phyloP scores from a whole-genome alignment of 2,329 filamentous ascomycete species.

The Colletotrichum sp. region DNA sequence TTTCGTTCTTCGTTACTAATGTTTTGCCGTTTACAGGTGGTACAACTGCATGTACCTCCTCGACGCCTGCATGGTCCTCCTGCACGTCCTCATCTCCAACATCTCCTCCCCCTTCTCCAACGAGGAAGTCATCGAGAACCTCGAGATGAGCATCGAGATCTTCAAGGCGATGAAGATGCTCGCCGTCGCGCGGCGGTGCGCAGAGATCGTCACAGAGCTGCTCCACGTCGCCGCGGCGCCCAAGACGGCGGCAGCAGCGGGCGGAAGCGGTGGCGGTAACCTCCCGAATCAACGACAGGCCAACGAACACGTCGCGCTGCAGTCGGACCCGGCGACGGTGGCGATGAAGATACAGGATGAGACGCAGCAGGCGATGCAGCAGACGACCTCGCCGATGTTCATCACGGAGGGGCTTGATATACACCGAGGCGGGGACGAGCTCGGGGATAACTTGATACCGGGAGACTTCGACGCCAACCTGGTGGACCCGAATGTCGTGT shows the following conservation, averaged over 20 bases:
- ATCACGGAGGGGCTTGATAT: not conserved
- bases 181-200: conserved; percentile 12
- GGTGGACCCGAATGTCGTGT: conserved; percentile 18
- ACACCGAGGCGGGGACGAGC: not conserved
- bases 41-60: conserved; percentile 21
- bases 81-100: conserved; percentile 18
- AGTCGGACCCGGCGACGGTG: not conserved
- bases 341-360: not conserved
- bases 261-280: not conserved
- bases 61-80: conserved; percentile 17
- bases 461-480: conserved; percentile 13
- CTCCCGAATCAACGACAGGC: not conserved
- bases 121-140: conserved; percentile 13
- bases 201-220: conserved; percentile 14
- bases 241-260: not conserved
- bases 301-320: not conserved
- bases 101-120: conserved; percentile 5
- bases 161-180: conserved; percentile 21
- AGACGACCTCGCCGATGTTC: not conserved
- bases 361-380: not conserved
- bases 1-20: not conserved
- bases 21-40: not conserved
- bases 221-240: not conserved
- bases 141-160: conserved; percentile 19
- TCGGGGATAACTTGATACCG: conserved; percentile 6